phyloP scores from a whole-genome alignment of 495 filamentous ascomycete species.

The Hypoxylon lienhwacheense region DNA sequence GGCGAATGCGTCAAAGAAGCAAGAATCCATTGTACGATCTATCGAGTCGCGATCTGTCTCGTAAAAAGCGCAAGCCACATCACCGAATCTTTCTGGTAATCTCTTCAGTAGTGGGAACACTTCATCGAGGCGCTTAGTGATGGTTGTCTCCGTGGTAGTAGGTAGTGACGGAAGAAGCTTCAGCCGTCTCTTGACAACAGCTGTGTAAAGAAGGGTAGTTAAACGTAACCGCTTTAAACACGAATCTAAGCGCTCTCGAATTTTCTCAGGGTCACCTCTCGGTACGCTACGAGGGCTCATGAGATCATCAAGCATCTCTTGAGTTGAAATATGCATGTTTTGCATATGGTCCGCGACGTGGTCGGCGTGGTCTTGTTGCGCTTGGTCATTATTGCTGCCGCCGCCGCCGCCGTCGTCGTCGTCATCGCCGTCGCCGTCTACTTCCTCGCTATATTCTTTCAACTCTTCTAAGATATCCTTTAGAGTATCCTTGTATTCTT shows the following conservation, averaged over 20 bases:
- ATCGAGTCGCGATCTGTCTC: conserved; percentile 52
- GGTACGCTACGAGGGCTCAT: conserved; percentile 61
- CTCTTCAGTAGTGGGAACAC: conserved; percentile 44
- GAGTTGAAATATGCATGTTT: conserved; percentile 39
- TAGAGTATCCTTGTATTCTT: conserved; percentile 69
- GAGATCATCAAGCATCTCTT: conserved; percentile 55
- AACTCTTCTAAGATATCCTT: conserved; percentile 81
- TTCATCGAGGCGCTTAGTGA: conserved; percentile 49
- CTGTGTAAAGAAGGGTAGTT: conserved; percentile 60
- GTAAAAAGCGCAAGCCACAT: conserved; percentile 51
- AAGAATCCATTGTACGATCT: conserved; percentile 50
- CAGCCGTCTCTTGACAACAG: conserved; percentile 61
- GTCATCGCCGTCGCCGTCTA: conserved; percentile 51
- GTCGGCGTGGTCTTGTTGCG: conserved; percentile 33
- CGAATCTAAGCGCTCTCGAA: conserved; percentile 59
- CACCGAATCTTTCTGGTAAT: conserved; percentile 47
- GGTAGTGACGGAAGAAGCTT: conserved; percentile 52
- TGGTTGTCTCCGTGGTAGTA: conserved; percentile 24
- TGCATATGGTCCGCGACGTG: conserved; percentile 30
- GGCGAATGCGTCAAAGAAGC: conserved; percentile 52
- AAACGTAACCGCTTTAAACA: conserved; percentile 60
- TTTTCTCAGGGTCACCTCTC: conserved; percentile 54
- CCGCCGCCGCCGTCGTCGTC: conserved; percentile 47
- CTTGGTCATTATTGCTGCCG: conserved; percentile 45
- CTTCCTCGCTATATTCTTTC: conserved; percentile 80